phyloP scores from a whole-genome alignment of 495 filamentous ascomycete species.

The Gamarada debralockiae region DNA sequence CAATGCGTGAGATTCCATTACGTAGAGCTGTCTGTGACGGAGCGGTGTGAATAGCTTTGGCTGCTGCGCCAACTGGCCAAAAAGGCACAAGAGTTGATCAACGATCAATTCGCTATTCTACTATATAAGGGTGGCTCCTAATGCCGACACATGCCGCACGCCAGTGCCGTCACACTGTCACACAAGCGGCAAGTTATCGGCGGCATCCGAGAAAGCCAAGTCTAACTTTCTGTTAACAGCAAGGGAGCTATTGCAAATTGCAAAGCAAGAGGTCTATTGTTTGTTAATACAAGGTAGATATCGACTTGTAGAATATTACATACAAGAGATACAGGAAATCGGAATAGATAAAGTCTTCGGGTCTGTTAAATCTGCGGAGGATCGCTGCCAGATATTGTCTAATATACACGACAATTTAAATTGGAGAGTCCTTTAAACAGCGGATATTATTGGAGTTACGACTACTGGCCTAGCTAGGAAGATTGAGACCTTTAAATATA shows the following conservation, averaged over 20 bases:
- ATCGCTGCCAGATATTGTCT: slow-evolving; percentile 15
- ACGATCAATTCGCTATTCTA: too few species aligned
- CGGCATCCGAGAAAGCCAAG: too few species aligned
- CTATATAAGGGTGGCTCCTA: too few species aligned
- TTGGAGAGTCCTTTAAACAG: slow-evolving; percentile 17
- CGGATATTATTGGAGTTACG: slow-evolving; percentile 46
- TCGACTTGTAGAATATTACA: slow-evolving; percentile 7
- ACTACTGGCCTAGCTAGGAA: slow-evolving; percentile 76
- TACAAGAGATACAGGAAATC: slow-evolving; percentile 9
- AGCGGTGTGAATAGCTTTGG: too few species aligned
- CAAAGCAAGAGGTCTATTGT: slow-evolving; percentile 7
- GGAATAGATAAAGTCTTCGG: slow-evolving; percentile 34
- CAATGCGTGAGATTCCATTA: too few species aligned
- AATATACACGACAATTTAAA: slow-evolving; percentile 37
- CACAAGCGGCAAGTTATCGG: too few species aligned
- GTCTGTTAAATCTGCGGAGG: slow-evolving; percentile 19
- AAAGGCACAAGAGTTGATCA: too few species aligned
- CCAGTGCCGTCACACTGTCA: too few species aligned
- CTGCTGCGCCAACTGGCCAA: too few species aligned
- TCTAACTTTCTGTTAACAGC: too few species aligned
- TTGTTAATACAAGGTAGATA: slow-evolving; percentile 2
- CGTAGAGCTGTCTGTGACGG: too few species aligned
- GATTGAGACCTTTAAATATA: slow-evolving; percentile 53
- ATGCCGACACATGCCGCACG: too few species aligned
- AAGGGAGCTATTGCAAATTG: slow-evolving; percentile 5